These are phyloP conservation scores for Pythium phragmitis DNA, from an alignment of 352 stramenopile species.

Conservation along the genomic window DNA sequence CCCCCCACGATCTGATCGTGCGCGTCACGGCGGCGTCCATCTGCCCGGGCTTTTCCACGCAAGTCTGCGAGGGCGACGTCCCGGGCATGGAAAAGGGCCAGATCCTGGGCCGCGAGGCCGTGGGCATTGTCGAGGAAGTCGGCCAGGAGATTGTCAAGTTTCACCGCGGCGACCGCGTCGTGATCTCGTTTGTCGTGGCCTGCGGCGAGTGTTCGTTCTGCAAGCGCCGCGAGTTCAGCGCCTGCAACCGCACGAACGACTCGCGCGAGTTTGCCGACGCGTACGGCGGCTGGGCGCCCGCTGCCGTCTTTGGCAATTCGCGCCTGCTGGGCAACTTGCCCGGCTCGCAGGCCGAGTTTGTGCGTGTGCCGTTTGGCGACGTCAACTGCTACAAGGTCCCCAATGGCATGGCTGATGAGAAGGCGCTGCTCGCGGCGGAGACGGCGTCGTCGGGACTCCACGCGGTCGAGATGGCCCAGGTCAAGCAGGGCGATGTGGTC, in stretches of 20 bases:
- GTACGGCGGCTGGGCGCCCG: conserved; percentile 63
- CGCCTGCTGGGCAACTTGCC: conserved; percentile 58
- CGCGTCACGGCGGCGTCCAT: conserved; percentile 66
- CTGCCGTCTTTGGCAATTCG: conserved; percentile 57
- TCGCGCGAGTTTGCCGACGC: conserved; percentile 63
- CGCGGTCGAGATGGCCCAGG: conserved; percentile 52
- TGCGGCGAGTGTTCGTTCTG: conserved; percentile 75
- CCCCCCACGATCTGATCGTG: conserved; percentile 53
- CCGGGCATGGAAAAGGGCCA: conserved; percentile 55
- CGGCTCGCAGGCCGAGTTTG: conserved; percentile 70
- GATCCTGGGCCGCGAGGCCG: conserved; percentile 68
- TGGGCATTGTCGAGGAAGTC: conserved; percentile 54
- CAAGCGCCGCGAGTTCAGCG: conserved; percentile 50
- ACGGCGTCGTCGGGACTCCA: conserved; percentile 58
- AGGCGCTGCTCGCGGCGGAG: conserved; percentile 64
- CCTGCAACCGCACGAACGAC: conserved; percentile 73
- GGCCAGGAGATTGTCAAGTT: conserved; percentile 52
- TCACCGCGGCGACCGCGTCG: conserved; percentile 66
- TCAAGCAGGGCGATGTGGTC: conserved; percentile 45
- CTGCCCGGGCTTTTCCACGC: conserved; percentile 49
- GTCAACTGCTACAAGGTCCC: conserved; percentile 70
- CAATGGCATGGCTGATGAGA: conserved; percentile 50
- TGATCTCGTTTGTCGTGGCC: conserved; percentile 65
- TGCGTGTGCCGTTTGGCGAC: conserved; percentile 73
- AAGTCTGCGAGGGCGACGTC: conserved; percentile 39